Conservation (phyloP, 2,329 filamentous ascomycete genomes). For the Fusarium torulosum region DNA sequence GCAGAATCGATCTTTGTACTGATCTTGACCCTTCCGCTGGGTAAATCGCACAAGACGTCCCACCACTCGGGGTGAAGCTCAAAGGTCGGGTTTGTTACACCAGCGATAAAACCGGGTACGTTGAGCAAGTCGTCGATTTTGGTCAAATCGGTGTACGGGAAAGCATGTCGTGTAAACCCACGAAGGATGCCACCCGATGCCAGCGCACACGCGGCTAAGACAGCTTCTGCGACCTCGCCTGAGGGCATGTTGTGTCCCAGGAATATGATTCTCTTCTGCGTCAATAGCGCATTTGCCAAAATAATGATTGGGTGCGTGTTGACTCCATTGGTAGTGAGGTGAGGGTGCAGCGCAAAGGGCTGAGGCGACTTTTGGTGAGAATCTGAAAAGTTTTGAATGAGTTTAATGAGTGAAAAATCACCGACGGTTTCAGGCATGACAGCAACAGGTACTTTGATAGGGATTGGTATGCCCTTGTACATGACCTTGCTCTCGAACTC, state of each 20-base stretch:
- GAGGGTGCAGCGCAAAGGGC: constrained; percentile 86
- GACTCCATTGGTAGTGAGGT: constrained; percentile 91
- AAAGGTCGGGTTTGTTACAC: constrained; percentile 97
- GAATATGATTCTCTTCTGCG: constrained; percentile 96
- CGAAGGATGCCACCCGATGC: constrained; percentile 92
- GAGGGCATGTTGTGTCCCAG: constrained; percentile 95
- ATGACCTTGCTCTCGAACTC: constrained; percentile 96
- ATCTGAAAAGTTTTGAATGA: constrained; percentile 93
- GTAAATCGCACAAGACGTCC: constrained; percentile 94
- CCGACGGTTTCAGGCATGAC: constrained; percentile 96
- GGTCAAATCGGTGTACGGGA: constrained; percentile 96
- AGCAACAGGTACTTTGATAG: constrained; percentile 94
- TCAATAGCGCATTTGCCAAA: constrained; percentile 92
- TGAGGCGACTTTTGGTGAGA: constrained; percentile 86
- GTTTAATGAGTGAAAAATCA: constrained; percentile 96
- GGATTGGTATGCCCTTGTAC: constrained; percentile 96
- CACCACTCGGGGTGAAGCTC: constrained; percentile 97
- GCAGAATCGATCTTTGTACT: constrained; percentile 87
- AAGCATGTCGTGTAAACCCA: constrained; percentile 95
- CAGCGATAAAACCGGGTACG: constrained; percentile 96
- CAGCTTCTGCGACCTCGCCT: constrained; percentile 96
- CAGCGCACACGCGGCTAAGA: constrained; percentile 93
- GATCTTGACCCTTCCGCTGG: constrained; percentile 93
- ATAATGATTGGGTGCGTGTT: constrained; percentile 96
- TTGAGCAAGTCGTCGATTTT: constrained; percentile 97